These are phyloP conservation scores for Plasmodium inui DNA, from an alignment of 169 alveolate genomes.

Conservation along the genomic window DNA sequence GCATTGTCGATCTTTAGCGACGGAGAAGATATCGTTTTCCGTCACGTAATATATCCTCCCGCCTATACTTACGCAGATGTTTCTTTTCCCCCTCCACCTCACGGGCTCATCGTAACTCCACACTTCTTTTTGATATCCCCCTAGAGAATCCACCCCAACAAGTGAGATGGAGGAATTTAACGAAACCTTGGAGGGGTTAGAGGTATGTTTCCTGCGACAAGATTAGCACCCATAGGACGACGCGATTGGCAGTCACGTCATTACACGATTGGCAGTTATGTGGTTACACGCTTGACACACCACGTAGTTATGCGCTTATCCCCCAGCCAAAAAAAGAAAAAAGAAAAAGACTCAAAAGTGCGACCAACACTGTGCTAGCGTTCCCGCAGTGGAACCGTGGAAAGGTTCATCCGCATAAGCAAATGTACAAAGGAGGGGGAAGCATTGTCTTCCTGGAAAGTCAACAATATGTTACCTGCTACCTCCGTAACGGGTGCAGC, in stretches of 20 bases:
- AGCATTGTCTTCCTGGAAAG: not conserved
- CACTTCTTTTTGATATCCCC: not conserved
- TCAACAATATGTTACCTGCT: not conserved
- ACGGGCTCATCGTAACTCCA: not conserved
- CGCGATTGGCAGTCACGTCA: not conserved
- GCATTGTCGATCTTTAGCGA: not conserved
- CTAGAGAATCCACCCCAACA: not conserved
- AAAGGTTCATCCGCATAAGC: not conserved
- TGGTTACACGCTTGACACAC: no score
- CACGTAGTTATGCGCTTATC: not conserved
- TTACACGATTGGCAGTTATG: no score
- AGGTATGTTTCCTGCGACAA: conserved; percentile 6
- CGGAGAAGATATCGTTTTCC: not conserved
- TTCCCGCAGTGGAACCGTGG: not conserved
- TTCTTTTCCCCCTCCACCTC: not conserved
- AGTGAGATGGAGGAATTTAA: conserved; percentile 67
- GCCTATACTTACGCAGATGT: not conserved
- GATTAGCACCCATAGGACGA: not conserved
- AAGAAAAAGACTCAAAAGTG: not conserved
- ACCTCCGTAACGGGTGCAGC: not conserved
- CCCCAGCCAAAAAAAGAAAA: not conserved
- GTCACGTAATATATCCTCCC: not conserved
- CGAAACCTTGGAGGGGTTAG: conserved; percentile 69
- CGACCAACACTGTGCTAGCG: not conserved
- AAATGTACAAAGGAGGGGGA: not conserved